Base-by-base conservation (phyloP, 2,329 filamentous ascomycete species). In the Exophiala alcalophila region DNA sequence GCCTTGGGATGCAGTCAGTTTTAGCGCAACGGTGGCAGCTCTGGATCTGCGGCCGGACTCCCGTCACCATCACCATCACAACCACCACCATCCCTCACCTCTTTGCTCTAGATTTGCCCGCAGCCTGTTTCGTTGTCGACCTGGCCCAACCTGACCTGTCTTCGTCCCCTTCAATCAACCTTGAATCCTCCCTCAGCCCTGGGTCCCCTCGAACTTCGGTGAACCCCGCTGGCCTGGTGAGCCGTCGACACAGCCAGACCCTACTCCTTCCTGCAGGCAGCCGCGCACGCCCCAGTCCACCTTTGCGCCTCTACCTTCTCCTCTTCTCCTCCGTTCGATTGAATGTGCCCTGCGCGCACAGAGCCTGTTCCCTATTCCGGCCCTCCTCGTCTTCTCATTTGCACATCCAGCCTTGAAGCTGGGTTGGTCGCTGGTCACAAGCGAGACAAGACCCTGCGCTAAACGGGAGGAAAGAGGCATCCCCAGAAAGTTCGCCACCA, bases 241-340 rank as follows among this genome's bases (percentile, higher is more conserved):
- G n/a, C 40, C 20, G 36, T 32, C 27, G 16, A 34, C 27, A 32
- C 20, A 33, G 31, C 40, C 33, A 50, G 34, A 31, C 42, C 39
- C n/a, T n/a, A n/a, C n/a, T n/a, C n/a, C n/a, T n/a, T 36, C 18
- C 49, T 48, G 44, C 44, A 51, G 44, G 49, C 49, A 48, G 32
- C 49, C 44, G 44, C 15, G 19, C 30, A 36, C 12, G 28, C 32
- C 16, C 27, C 16, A 21, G 21, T 38, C 33, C 32, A 15, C 14
- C 18, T 21, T 35, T 14, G 29, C 15, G 16, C 25, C 39, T 40
- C 25, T 32, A 11, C 29, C 29, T 19, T 42, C 40, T 30, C 20
- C 42, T 20, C 21, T 34, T 16, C 40, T n/a, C 27, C 39, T 37
- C 30, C 47, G 28, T 34, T 40, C 33, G 38, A 35, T 49, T 23